Evolutionary conservation across 768 basidiomycete species (phyloP).

Genomic region (Pholiota molesta): DNA sequence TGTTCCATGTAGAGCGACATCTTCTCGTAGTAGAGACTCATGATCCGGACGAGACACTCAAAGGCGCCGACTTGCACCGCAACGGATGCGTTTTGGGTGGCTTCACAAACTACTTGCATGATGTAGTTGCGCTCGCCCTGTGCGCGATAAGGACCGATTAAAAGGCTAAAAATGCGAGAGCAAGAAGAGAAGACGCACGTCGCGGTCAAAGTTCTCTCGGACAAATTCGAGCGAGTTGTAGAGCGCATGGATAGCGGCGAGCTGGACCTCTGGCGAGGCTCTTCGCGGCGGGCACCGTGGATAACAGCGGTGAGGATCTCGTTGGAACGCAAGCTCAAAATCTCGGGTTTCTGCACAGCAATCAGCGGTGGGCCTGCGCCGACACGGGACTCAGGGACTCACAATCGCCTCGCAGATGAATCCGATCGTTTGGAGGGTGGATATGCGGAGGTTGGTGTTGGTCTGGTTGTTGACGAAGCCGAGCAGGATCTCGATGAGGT

Average conservation of each 20-base stretch:
- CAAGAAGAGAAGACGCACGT: constrained; percentile 55
- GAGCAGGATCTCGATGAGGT: constrained; percentile 86
- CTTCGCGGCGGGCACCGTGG: constrained; percentile 96
- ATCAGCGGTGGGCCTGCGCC: constrained; percentile 13
- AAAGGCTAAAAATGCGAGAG: background rate
- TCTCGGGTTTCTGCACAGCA: constrained; percentile 83
- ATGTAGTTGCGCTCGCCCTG: constrained; percentile 99
- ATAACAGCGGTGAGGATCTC: constrained; percentile 99
- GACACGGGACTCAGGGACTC: constrained; percentile 37
- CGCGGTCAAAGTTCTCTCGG: constrained; percentile 96
- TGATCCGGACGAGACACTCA: constrained; percentile 93
- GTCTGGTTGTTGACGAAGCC: constrained; percentile 80
- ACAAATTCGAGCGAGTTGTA: constrained; percentile 98
- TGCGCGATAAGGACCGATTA: constrained; percentile 12
- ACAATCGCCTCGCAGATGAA: constrained; percentile 98
- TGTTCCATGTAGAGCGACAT: constrained; percentile 99
- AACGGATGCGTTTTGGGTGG: constrained; percentile 82
- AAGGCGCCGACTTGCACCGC: constrained; percentile 95
- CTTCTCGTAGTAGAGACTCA: constrained; percentile 98
- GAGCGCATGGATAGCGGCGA: constrained; percentile 90
- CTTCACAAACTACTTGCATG: constrained; percentile 99
- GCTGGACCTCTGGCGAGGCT: constrained; percentile 87
- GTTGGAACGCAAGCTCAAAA: constrained; percentile 86
- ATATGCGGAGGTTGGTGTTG: constrained; percentile 77
- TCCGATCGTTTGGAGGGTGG: constrained; percentile 93